A percentile compares a stretch with the other conserved stretches of the same genome.
Evolutionary conservation across 306 rosid species (phyloP).

Genomic region (Malus sylvestris): DNA sequence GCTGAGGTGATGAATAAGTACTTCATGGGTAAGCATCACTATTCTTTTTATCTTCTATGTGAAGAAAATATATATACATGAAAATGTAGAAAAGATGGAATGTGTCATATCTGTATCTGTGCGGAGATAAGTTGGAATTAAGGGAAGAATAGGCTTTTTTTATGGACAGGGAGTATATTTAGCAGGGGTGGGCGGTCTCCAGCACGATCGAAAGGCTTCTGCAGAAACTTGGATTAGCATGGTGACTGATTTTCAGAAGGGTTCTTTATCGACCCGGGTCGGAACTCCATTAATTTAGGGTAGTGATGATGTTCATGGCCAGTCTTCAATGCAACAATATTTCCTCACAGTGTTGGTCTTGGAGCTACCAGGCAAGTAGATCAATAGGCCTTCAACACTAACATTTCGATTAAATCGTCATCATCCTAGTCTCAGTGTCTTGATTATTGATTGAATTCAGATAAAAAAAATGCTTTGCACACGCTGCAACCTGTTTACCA

Average conservation of each 20-base stretch:
- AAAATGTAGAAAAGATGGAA: too few species aligned
- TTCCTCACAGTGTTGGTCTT: constrained; percentile 41
- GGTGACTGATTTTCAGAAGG: constrained; percentile 29
- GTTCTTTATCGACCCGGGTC: constrained; percentile 27
- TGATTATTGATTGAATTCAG: too few species aligned
- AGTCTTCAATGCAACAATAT: constrained; percentile 26
- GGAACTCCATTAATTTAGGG: constrained; percentile 40
- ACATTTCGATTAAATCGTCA: not conserved
- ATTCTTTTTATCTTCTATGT: not conserved
- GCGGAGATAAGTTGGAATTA: not conserved
- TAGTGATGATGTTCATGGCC: constrained; percentile 37
- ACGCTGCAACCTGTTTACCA: too few species aligned
- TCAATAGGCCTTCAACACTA: not conserved
- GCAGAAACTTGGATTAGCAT: constrained; percentile 27
- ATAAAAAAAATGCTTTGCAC: too few species aligned
- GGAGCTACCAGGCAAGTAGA: constrained; percentile 36
- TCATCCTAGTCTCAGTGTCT: too few species aligned
- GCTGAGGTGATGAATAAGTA: constrained; percentile 28
- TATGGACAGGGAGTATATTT: constrained; percentile 26
- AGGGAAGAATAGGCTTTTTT: not conserved
- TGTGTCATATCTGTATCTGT: not conserved
- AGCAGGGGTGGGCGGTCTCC: constrained; percentile 39
- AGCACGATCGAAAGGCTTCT: constrained; percentile 12
- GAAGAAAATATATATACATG: too few species aligned
- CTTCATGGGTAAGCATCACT: constrained; percentile 17